Base-by-base conservation (phyloP, 2,329 filamentous ascomycete genomes). In the Xylariaceae sp. region DNA sequence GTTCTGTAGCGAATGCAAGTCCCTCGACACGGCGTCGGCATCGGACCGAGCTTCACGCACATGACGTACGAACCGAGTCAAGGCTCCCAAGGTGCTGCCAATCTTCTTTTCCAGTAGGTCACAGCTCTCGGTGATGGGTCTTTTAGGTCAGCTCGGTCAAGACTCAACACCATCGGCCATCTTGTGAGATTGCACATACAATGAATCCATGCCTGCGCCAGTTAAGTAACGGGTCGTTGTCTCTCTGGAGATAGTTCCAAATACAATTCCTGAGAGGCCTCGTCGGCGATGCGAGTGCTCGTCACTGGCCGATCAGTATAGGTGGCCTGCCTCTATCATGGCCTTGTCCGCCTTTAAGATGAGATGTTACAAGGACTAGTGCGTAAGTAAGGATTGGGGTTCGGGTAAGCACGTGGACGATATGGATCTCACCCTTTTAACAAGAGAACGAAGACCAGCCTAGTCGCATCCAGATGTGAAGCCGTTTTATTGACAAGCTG, bases 1-100 rank as follows among this genome's bases (percentile, higher is more conserved):
- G 24, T 57, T 57, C 38, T 64, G 59, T 33, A 69, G 56, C 29
- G 65, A 66, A 41, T 67, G 59, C 18, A 69, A 48, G 44, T 69
- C 65, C 41, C 62, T 59, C 21, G 63, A 62, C 26, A 69, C 55
- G 19, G 47, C 54, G 24, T 66, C 59, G 12, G 67, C 51, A 16
- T 66, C 64, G 23, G 59, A 50, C 12, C 64, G 59, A 3, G 64
- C 61, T 43, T 67, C 64, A 26, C 64, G 64, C 1, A 68, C 61
- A 13, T 65, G 57, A 24, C 64, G 62, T 6, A 67, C 61, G 38
- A 67, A 67, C 26, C 44, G 41, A 41, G 55, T 54, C 16, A 68
- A 50, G 21, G 55, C 44, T 8, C 48, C 39, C 15, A 59, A 53
- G n/a, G 60, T 58, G 28, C 59, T 56, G 19, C 56, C 50, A 30